Evolutionary conservation across 257 asterid species (phyloP).

Genomic region (Capsicum rhomboideum): DNA sequence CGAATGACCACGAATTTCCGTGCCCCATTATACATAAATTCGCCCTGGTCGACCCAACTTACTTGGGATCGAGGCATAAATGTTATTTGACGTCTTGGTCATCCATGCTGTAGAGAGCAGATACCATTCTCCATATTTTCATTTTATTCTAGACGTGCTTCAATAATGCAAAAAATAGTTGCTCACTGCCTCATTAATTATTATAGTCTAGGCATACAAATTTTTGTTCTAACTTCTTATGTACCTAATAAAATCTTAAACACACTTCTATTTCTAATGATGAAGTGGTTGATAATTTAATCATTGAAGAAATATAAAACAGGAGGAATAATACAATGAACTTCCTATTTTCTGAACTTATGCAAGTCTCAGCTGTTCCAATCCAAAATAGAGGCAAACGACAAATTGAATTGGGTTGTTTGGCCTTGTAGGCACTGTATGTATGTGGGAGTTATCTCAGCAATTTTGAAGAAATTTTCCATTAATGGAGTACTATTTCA

Average conservation of each 20-base stretch:
- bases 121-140: too few relatives aligned
- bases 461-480: too few relatives aligned
- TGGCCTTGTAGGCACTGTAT: not conserved
- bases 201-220: not conserved
- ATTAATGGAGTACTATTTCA: too few relatives aligned
- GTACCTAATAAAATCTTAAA: not conserved
- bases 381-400: not conserved
- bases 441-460: not conserved
- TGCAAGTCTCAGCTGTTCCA: not conserved
- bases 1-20: too few relatives aligned
- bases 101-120: too few relatives aligned
- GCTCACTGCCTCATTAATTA: not conserved
- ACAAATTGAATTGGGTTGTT: not conserved
- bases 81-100: too few relatives aligned
- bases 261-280: not conserved
- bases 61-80: too few relatives aligned
- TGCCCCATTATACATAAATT: too few relatives aligned
- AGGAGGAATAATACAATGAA: not conserved
- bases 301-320: not conserved
- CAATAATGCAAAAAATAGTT: not conserved
- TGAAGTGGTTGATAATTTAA: not conserved
- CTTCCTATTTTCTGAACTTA: not conserved
- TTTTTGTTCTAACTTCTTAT: not conserved
- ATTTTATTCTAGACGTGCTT: not conserved
- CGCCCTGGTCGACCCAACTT: too few relatives aligned